Base-by-base conservation (phyloP, 2,329 filamentous ascomycete genomes). In the Paraconiothyrium sp. region DNA sequence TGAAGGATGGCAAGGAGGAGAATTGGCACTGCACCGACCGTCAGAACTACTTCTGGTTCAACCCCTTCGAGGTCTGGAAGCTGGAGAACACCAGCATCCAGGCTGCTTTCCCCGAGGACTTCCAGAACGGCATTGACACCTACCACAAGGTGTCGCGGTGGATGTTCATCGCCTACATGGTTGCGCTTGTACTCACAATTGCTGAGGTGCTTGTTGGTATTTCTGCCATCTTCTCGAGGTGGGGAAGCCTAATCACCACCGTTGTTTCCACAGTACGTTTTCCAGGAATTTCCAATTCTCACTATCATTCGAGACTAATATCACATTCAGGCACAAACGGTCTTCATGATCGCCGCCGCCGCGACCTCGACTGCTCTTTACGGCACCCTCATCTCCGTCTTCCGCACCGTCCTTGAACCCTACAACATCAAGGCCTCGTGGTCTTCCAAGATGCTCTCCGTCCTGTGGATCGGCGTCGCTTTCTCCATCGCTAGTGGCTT, bases 81-180 rank as follows among this genome's bases (percentile, higher is more conserved):
- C 76, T 95, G 65, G 84, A 90, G 66, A 74, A 80, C 63, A 80
- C 89, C 27, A 81, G 79, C 61, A 79, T 81, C 10, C 78, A 79
- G 60, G 82, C 80, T 47, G 58, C 81, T 41, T 84, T 97, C 37
- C 92, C 93, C 49, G 81, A 86, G 32, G 85, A 88, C 59, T 82
- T 97, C 58, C 83, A 86, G 57, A 83, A 86, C 54, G 88, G 90
- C 16, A 81, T 98, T 69, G 86, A 90, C 49, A 84, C 87, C 20
- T 97, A 97, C 83, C 84, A 86, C 74, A 87, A 85, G 56, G 88
- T 94, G 37, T 86, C 88, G 60, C 91, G 90, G 75, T 97, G 91
- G 90, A 94, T 94, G 78, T 89, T 94, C 79, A 85, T 94, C 62
- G 89, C 90, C 65, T 97, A 93, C 78, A 84, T 93, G 69, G 84